Evolutionary conservation across 495 filamentous ascomycete species (phyloP), one percentile per base, ranked within the genome.

Genomic region (Hypomontagnella submonticulosa): DNA sequence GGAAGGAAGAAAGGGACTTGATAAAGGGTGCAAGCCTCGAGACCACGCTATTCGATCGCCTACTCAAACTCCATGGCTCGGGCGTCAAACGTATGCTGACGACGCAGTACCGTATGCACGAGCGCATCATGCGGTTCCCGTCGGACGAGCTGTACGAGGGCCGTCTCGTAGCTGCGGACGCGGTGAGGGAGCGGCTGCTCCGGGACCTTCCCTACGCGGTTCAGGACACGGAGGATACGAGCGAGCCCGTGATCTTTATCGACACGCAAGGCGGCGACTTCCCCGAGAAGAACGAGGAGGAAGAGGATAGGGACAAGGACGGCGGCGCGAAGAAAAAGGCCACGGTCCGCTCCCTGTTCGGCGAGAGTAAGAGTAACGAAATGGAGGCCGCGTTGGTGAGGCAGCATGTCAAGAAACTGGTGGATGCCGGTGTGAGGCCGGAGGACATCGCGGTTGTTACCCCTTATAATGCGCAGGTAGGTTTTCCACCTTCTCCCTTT

Each of bases 41-140:
- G 70, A 90, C 82, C 1, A 98, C 95, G 0, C 80, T 99, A 4
- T 99, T 99, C 73, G 93, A 97, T 72, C 83, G 95, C 19, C 80
- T 99, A 15, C 82, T 99, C 15, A 81, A 81, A 4, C 79, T 97
- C 2, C 91, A 99, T 71, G 96, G 95, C 1, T 76, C 87, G 2
- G 80, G 77, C 0, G 91, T 99, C 75, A 99, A 98, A 79, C 81
- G 90, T 19, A 95, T 97, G 89, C 83, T 98, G 9, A 97, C 91
- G n/a, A 97, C 91, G 1, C 95, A 99, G 79, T 99, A 99, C 75
- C 91, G 95, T 7, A 99, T 99, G 95, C 94, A 99, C 75, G 89
- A 92, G 70, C 83, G 81, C 48, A 98, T 99, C 71, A 98, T 97
- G 95, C 80, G 84, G 36, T 98, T 97, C 73, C 94, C 96, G 0